A percentile compares a stretch with the other conserved stretches of the same genome.
phyloP scores from a whole-genome alignment of 306 rosid genomes.

The Rosa multiflora region DNA sequence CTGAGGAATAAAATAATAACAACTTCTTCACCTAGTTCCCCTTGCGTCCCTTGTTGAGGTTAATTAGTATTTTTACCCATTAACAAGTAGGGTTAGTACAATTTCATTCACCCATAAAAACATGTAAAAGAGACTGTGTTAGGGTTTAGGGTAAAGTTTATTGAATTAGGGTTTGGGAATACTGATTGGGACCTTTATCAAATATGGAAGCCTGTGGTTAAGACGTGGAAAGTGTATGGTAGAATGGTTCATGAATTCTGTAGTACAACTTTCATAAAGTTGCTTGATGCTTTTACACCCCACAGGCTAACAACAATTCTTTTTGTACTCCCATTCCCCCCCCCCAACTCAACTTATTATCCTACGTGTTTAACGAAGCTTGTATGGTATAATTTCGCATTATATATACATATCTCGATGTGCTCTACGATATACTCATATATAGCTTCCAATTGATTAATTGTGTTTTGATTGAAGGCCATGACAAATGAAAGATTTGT shows the following conservation, averaged over 20 bases:
- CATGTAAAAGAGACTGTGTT: neutral
- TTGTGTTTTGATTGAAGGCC: conserved; percentile 37
- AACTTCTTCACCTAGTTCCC: neutral
- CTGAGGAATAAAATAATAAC: neutral
- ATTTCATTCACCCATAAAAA: neutral
- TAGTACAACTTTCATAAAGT: neutral
- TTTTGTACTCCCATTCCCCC: neutral
- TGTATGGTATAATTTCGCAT: no score
- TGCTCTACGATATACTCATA: no score
- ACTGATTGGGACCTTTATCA: neutral
- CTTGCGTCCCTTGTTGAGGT: neutral
- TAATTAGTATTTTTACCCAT: neutral
- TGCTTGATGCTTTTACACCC: no score
- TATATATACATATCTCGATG: no score
- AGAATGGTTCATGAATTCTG: neutral
- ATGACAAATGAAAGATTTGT: conserved; percentile 83
- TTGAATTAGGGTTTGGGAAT: neutral
- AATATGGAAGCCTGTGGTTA: neutral
- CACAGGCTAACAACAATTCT: neutral
- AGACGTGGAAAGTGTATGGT: neutral
- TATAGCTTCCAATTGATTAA: neutral
- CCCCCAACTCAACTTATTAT: neutral
- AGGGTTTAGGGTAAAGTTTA: neutral
- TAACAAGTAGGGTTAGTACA: neutral
- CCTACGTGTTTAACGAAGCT: no score